Base-by-base conservation (phyloP, 441 rosid species). In the Arabidopsis lyrata region DNA sequence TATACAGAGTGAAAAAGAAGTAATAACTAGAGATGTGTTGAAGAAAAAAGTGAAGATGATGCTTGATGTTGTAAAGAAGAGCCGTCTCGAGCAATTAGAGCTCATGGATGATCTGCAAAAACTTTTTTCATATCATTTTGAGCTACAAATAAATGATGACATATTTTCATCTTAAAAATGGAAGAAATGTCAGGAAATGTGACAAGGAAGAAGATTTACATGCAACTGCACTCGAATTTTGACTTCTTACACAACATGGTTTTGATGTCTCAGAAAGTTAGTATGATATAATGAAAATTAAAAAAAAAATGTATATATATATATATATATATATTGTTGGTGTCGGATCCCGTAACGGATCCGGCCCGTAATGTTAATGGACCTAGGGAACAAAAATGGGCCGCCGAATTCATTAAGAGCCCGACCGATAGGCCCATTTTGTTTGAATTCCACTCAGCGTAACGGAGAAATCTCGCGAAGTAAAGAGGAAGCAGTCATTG, bases 111-210 rank as follows among this genome's bases (percentile, higher is more conserved):
- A 47, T 31, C 9, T 84, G 15, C 68, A 82, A 52, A 76, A 83
- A 41, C 85, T 84, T 36, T 85, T 82, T 24, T 75, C 80, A 1
- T 70, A 80, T 68, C 82, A 78, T 39, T 82, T 78, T 66, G 72
- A 76, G 35, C 13, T 62, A 2, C 77, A 84, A 50, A 84, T 78
- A 22, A 39, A 20, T 5, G 55, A 27, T 1, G 60, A 59, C 2
- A 4, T 5, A 35, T 7, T n/a, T 47, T 22, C 0, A 65, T 56
- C 58, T 3, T 12, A 4, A 22, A 5, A 5, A 29, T 72, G 24
- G 50, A 65, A 68, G 15, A 63, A 13, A 22, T 31, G 3, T 22
- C 0, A 15, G 0, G 52, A 31, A 11, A 31, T 27, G 42, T 59
- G 22, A 34, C n/a, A 52, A 66, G 2, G 62, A 41, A 53, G 49